Conservation (phyloP, 345 rosid species). For the Eucalyptus leucophloia region DNA sequence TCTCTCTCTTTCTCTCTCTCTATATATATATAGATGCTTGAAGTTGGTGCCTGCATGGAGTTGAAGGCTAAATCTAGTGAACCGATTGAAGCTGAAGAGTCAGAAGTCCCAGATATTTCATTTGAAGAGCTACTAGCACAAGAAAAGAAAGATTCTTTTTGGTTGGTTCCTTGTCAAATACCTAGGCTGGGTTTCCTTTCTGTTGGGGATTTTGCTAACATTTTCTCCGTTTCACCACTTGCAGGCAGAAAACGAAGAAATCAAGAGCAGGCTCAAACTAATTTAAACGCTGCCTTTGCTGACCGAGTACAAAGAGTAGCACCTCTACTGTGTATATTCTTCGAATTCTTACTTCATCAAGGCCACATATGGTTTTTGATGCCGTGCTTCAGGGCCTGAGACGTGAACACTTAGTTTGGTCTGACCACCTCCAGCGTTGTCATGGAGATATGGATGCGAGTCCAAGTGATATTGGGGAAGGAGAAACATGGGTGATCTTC, state of each 20-base stretch:
- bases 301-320: neutral
- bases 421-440: neutral
- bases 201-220: neutral
- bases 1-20: neutral
- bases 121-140: conserved; percentile 85
- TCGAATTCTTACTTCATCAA: neutral
- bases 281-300: neutral
- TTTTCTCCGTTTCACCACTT: neutral
- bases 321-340: neutral
- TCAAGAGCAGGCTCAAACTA: conserved; percentile 30
- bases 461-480: neutral
- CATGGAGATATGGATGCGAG: neutral
- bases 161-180: conserved; percentile 30
- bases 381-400: neutral
- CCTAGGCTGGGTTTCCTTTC: neutral
- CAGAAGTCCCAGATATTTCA: conserved; percentile 52
- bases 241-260: conserved; percentile 80
- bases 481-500: neutral
- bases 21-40: conserved; percentile 53
- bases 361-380: neutral
- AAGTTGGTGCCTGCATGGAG: conserved; percentile 53
- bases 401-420: neutral
- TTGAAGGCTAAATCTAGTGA: conserved; percentile 27
- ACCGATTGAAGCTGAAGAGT: conserved; percentile 25
- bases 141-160: conserved; percentile 84